These are phyloP conservation scores for Periconia sp. DNA, from an alignment of 2,329 filamentous ascomycete species.

Conservation along the genomic window DNA sequence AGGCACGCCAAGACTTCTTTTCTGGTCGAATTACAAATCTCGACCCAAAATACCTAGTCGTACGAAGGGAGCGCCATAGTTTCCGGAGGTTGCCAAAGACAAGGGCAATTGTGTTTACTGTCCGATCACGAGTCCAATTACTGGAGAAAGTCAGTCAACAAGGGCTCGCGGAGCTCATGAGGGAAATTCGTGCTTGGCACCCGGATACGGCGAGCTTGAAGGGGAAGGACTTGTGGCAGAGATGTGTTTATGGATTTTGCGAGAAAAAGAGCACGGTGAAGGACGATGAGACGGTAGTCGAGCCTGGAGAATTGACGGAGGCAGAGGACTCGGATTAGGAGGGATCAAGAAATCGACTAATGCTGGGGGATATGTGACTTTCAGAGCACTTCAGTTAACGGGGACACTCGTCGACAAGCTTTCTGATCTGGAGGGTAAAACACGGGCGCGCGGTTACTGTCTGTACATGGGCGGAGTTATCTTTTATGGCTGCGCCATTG, in stretches of 20 bases:
- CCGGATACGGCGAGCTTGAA: constrained; percentile 28
- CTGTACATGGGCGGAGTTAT: too few relatives aligned
- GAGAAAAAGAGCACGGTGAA: constrained; percentile 9
- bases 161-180: constrained; percentile 17
- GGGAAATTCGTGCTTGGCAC: constrained; percentile 31
- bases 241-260: constrained; percentile 25
- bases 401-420: too few relatives aligned
- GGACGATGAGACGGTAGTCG: constrained; percentile 8
- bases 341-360: too few relatives aligned
- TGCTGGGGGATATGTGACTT: too few relatives aligned
- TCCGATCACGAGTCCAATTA: constrained; percentile 53
- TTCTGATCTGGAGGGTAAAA: too few relatives aligned
- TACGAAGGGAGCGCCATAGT: constrained; percentile 58
- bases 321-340: not conserved
- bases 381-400: too few relatives aligned
- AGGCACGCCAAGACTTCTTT: constrained; percentile 46
- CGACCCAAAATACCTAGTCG: constrained; percentile 48
- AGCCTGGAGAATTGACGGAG: constrained; percentile 3
- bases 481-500: too few relatives aligned
- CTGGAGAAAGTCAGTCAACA: constrained; percentile 18
- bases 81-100: constrained; percentile 55
- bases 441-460: too few relatives aligned
- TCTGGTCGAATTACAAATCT: constrained; percentile 31
- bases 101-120: constrained; percentile 56
- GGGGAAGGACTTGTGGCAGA: constrained; percentile 32